A percentile compares a stretch with the other conserved stretches of the same genome.
These are phyloP conservation scores for Silene coronaria DNA, from an alignment of 179 eudicot genomes.

Conservation along the genomic window DNA sequence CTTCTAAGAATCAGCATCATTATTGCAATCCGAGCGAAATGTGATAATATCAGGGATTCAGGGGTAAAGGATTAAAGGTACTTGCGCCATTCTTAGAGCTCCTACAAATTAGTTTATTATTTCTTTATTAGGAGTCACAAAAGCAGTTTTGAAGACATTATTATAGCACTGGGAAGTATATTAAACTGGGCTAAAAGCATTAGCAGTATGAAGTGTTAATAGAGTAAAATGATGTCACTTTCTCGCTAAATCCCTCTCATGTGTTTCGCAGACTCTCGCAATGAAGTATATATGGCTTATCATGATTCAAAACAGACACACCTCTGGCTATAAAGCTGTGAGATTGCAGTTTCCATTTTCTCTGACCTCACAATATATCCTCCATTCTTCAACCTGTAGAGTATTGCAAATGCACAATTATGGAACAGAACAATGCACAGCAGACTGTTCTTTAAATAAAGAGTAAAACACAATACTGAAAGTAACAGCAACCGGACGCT, in stretches of 20 bases:
- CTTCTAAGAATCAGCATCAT: background rate
- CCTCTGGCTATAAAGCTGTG: slow-evolving; percentile 56
- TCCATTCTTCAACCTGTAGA: slow-evolving; percentile 57
- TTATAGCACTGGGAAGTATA: background rate
- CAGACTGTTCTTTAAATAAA: background rate
- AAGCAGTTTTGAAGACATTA: background rate
- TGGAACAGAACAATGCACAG: slow-evolving; percentile 6
- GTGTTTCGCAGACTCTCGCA: background rate
- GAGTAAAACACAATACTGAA: background rate
- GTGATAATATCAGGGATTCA: background rate
- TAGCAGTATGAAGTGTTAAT: background rate
- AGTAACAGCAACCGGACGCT: slow-evolving; percentile 13
- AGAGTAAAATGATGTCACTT: background rate
- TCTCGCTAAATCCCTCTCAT: background rate
- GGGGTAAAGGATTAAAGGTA: background rate
- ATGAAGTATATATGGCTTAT: background rate
- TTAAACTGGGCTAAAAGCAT: background rate
- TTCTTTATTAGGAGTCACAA: slow-evolving; percentile 1
- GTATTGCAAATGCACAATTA: background rate
- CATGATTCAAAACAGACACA: slow-evolving; percentile 25
- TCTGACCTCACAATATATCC: slow-evolving; percentile 70
- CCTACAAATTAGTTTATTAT: background rate
- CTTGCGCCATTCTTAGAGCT: background rate
- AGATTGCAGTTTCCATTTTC: slow-evolving; percentile 61
- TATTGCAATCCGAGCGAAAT: slow-evolving; percentile 1